These are phyloP conservation scores for Staphylotrichum longicolle DNA, from an alignment of 495 filamentous ascomycete species.

Conservation along the genomic window DNA sequence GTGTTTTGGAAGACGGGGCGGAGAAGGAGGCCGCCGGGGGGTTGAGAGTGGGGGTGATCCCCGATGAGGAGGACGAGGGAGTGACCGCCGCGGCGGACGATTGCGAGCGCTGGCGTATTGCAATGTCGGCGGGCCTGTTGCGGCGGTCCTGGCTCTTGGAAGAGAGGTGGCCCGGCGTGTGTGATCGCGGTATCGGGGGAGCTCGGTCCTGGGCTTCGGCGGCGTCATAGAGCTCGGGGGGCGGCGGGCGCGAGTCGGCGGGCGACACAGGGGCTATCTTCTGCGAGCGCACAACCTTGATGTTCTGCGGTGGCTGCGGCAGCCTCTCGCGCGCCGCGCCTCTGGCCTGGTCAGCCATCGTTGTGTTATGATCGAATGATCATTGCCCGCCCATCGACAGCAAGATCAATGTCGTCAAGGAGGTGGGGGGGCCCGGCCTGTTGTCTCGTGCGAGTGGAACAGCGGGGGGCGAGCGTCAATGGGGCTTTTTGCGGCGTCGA, in stretches of 20 bases:
- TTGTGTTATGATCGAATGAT: conserved; percentile 28
- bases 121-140: conserved; percentile 46
- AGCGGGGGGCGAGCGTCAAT: no score
- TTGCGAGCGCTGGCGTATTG: conserved; percentile 51
- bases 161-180: conserved; percentile 55
- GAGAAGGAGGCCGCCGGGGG: conserved; percentile 30
- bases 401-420: background rate
- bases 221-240: conserved; percentile 29
- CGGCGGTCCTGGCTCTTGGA: conserved; percentile 49
- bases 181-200: conserved; percentile 44
- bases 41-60: conserved; percentile 14
- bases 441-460: no score
- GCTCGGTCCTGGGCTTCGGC: conserved; percentile 32
- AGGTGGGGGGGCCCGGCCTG: no score
- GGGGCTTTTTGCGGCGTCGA: no score
- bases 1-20: conserved; percentile 32
- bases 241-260: conserved; percentile 28
- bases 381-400: conserved; percentile 30
- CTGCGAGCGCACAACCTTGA: conserved; percentile 43
- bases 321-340: conserved; percentile 28
- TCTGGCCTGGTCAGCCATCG: conserved; percentile 42
- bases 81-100: conserved; percentile 38
- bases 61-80: conserved; percentile 29
- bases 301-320: conserved; percentile 35
- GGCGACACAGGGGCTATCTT: conserved; percentile 40